A percentile compares a stretch with the other conserved stretches of the same genome.
phyloP scores from a whole-genome alignment of 352 stramenopile genomes.

The Blastocystis sp. region DNA sequence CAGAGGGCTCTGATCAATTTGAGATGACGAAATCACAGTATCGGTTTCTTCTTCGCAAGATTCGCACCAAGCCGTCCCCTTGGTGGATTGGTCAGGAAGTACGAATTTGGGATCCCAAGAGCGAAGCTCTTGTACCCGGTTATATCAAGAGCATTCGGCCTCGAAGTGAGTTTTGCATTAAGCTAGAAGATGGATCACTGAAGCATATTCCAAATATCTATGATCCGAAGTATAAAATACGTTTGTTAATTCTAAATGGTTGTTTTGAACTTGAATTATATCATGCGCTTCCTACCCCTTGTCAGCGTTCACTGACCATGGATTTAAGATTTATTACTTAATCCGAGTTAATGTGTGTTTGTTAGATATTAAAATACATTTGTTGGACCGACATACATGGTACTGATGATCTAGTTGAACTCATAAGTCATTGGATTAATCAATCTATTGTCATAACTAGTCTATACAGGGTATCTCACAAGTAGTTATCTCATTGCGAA shows the following conservation, averaged over 20 bases:
- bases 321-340: background rate
- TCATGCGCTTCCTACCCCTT: constrained; percentile 16
- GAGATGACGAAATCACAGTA: constrained; percentile 46
- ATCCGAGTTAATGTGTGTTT: background rate
- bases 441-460: too few relatives aligned
- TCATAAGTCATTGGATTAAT: too few relatives aligned
- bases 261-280: constrained; percentile 26
- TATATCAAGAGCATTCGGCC: constrained; percentile 9
- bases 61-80: constrained; percentile 31
- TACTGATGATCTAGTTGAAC: too few relatives aligned
- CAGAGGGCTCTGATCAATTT: background rate
- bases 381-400: too few relatives aligned
- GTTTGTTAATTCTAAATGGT: constrained; percentile 41
- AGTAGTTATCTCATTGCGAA: background rate
- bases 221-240: background rate
- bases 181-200: background rate
- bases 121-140: background rate
- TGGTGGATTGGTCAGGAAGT: constrained; percentile 60
- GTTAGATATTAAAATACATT: too few relatives aligned
- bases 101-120: background rate
- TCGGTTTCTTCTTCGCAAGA: constrained; percentile 49
- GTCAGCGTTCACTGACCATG: background rate
- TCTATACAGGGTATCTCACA: background rate
- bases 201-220: background rate
- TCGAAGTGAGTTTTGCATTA: constrained; percentile 26